Evolutionary conservation across 108 stramenopile species (phyloP).

Genomic region (Aurantiochytrium sp.): DNA sequence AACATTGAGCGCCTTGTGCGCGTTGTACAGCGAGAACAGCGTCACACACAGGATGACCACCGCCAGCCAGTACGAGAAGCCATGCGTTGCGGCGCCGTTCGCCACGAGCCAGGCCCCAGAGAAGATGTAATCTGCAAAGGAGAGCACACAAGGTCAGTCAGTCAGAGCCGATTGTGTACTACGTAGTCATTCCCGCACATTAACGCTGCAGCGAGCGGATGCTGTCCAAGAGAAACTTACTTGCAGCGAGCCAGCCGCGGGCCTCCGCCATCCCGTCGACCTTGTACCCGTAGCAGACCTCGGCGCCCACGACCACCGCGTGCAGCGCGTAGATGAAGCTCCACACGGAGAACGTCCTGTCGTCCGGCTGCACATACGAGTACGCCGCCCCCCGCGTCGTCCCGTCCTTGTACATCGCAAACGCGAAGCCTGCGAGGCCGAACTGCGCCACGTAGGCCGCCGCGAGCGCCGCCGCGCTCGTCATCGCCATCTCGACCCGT

Average conservation of each 20-base stretch:
- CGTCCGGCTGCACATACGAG: conserved; percentile 7
- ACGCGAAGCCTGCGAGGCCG: not conserved
- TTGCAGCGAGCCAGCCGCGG: not conserved
- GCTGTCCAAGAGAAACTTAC: not conserved
- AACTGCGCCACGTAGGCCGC: not conserved
- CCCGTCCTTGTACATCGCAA: not conserved
- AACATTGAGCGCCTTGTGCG: not conserved
- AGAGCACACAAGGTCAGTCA: not conserved
- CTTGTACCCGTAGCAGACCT: not conserved
- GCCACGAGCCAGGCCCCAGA: not conserved
- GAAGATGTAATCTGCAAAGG: not conserved
- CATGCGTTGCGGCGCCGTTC: not conserved
- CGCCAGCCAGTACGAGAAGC: not conserved
- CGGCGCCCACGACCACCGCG: not conserved
- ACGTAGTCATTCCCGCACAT: not conserved
- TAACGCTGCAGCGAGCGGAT: not conserved
- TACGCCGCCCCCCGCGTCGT: not conserved
- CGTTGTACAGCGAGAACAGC: not conserved
- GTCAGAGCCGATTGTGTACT: not conserved
- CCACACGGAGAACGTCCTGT: not conserved
- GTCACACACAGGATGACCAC: not conserved
- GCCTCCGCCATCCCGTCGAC: not conserved
- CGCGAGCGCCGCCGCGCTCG: not conserved
- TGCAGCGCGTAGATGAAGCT: not conserved
- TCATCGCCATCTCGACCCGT: no score